Conservation (phyloP, 257 asterid genomes). For the Osmanthus fragrans region DNA sequence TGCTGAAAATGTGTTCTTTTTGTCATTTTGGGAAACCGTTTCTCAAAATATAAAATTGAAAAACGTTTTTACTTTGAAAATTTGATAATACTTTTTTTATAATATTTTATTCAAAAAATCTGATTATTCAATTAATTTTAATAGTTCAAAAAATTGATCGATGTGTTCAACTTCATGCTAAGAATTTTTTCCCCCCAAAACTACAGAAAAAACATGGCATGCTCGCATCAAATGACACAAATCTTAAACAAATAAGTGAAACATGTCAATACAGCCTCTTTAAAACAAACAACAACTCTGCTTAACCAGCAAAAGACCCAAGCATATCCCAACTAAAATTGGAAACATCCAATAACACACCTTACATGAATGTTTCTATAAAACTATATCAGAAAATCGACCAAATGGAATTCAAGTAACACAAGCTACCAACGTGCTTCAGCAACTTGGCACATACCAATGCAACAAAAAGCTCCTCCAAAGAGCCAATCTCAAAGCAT, state of each 20-base stretch:
- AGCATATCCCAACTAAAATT: slow-evolving; percentile 20
- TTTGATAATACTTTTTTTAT: too few relatives aligned
- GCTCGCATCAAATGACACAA: slow-evolving; percentile 1
- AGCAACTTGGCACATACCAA: slow-evolving; percentile 26
- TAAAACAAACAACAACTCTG: slow-evolving; percentile 26
- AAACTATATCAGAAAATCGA: slow-evolving; percentile 8
- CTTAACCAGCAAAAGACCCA: slow-evolving; percentile 27
- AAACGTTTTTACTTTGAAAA: too few relatives aligned
- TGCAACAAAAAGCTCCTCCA: slow-evolving; percentile 29
- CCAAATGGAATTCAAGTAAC: slow-evolving; percentile 24
- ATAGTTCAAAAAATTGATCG: too few relatives aligned
- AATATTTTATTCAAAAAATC: too few relatives aligned
- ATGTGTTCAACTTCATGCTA: not conserved
- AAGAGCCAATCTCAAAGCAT: not conserved
- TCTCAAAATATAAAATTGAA: too few relatives aligned
- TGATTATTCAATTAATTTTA: too few relatives aligned
- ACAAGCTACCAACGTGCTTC: slow-evolving; percentile 26
- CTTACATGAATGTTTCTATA: slow-evolving; percentile 21
- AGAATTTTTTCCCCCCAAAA: not conserved
- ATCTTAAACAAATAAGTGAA: not conserved
- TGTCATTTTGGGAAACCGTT: too few relatives aligned
- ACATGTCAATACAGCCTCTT: slow-evolving; percentile 14
- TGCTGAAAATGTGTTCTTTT: too few relatives aligned
- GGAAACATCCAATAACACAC: slow-evolving; percentile 14
- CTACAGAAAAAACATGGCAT: slow-evolving; percentile 3